A percentile compares a stretch with the other conserved stretches of the same genome.
These are phyloP conservation scores for Geotrichum restrictum DNA, from an alignment of 1,139 yeast genomes.

Conservation along the genomic window DNA sequence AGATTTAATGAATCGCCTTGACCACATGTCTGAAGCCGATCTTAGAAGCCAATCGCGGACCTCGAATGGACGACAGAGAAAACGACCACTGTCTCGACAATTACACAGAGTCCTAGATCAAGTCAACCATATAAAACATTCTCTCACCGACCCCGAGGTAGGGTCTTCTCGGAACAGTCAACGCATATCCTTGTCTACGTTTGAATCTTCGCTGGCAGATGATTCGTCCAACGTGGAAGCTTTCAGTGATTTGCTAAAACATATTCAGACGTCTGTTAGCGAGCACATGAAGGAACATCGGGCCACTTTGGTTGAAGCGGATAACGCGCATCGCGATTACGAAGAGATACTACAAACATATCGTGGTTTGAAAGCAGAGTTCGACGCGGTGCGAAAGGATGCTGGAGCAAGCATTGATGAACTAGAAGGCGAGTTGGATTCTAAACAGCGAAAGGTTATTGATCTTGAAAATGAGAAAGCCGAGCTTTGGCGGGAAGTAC, in stretches of 20 bases:
- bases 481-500: slow-evolving; percentile 6
- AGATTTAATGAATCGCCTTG: not conserved
- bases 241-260: slow-evolving; percentile 10
- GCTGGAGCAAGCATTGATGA: slow-evolving; percentile 7
- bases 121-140: not conserved
- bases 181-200: slow-evolving; percentile 1
- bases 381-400: slow-evolving; percentile 10
- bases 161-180: not conserved
- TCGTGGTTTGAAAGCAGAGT: not conserved
- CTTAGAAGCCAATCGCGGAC: slow-evolving; percentile 1
- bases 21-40: not conserved
- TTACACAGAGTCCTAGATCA: slow-evolving; percentile 2
- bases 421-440: slow-evolving; percentile 12
- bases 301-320: not conserved
- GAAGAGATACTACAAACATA: slow-evolving; percentile 11
- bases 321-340: slow-evolving; percentile 1
- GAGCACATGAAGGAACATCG: not conserved
- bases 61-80: slow-evolving; percentile 1
- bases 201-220: slow-evolving; percentile 8
- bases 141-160: not conserved
- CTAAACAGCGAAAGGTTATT: slow-evolving; percentile 13
- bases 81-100: not conserved
- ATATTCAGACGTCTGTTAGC: slow-evolving; percentile 5
- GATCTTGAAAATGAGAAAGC: slow-evolving; percentile 8
- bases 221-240: slow-evolving; percentile 10